Percentiles rank a stretch among this genome's conserved stretches.
These are phyloP conservation scores for Mycena olivaceomarginata DNA, from an alignment of 768 basidiomycete genomes.

Conservation along the genomic window DNA sequence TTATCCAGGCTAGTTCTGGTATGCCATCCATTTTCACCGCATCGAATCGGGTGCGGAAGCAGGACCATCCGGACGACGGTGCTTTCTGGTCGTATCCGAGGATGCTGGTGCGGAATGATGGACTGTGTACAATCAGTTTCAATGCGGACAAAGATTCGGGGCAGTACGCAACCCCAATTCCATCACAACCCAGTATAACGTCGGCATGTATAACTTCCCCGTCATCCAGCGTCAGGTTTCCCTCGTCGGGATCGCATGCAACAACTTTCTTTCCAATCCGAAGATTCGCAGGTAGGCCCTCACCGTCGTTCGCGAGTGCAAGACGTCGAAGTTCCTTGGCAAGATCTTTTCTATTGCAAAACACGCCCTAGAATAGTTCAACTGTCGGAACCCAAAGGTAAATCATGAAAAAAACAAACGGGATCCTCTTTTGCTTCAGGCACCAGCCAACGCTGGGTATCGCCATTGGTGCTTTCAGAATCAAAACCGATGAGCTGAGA, in stretches of 20 bases:
- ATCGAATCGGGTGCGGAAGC: constrained; percentile 25
- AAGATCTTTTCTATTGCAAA: constrained; percentile 25
- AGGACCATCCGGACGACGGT: constrained; percentile 14
- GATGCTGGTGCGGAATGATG: constrained; percentile 11
- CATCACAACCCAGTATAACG: constrained; percentile 21
- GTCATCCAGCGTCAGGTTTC: constrained; percentile 6
- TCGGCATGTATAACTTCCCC: constrained; percentile 20
- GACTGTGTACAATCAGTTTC: constrained; percentile 4
- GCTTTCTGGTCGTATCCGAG: constrained; percentile 13
- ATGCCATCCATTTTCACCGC: constrained; percentile 1
- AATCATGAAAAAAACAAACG: neutral
- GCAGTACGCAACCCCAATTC: neutral
- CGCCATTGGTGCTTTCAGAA: constrained; percentile 14
- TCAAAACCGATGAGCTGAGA: constrained; percentile 5
- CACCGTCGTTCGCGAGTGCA: neutral
- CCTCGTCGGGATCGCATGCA: constrained; percentile 21
- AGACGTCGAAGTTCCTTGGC: constrained; percentile 12
- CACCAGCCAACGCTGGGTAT: constrained; percentile 8
- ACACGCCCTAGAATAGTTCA: constrained; percentile 12
- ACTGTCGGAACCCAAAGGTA: neutral
- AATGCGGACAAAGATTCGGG: neutral
- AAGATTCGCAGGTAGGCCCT: constrained; percentile 9
- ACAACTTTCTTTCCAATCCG: constrained; percentile 9
- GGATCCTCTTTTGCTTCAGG: constrained; percentile 23
- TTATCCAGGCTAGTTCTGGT: constrained; percentile 18